Conservation (phyloP, 2,329 filamentous ascomycete genomes). For the Alternaria gaisen region DNA sequence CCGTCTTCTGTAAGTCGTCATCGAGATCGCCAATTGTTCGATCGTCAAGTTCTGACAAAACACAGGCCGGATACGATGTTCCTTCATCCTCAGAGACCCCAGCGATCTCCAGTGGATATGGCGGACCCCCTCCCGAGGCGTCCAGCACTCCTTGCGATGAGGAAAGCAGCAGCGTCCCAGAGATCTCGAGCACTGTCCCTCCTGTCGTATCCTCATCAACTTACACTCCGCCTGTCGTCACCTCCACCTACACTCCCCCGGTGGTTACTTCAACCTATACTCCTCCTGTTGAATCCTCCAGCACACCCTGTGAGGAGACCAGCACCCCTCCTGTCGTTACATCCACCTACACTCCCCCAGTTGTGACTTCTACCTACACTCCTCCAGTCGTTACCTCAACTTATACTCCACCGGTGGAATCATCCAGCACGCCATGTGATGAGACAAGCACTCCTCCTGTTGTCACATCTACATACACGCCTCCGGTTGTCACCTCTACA, state of each 20-base stretch:
- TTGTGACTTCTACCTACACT: not conserved
- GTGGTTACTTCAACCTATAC: not conserved
- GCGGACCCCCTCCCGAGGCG: not conserved
- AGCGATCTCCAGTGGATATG: not conserved
- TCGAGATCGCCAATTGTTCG: not conserved
- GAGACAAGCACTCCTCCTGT: not conserved
- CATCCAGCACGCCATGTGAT: slow-evolving; percentile 6
- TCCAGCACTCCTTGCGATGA: slow-evolving; percentile 12
- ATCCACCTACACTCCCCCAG: not conserved
- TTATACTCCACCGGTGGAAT: not conserved
- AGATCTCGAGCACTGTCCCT: not conserved
- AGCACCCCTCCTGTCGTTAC: not conserved
- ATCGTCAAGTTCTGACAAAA: not conserved
- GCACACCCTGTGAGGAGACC: slow-evolving; percentile 4
- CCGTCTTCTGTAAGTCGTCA: not conserved
- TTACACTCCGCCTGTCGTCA: not conserved
- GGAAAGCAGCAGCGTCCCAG: not conserved
- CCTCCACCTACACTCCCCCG: not conserved
- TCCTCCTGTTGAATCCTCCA: not conserved
- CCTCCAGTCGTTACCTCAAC: not conserved
- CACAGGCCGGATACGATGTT: not conserved
- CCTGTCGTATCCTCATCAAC: not conserved
- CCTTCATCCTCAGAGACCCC: not conserved
- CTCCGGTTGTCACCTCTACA: not conserved
- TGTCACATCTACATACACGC: slow-evolving; percentile 1